Evolutionary conservation across 2,329 filamentous ascomycete genomes (phyloP).

Genomic region (Diaporthe velutina): DNA sequence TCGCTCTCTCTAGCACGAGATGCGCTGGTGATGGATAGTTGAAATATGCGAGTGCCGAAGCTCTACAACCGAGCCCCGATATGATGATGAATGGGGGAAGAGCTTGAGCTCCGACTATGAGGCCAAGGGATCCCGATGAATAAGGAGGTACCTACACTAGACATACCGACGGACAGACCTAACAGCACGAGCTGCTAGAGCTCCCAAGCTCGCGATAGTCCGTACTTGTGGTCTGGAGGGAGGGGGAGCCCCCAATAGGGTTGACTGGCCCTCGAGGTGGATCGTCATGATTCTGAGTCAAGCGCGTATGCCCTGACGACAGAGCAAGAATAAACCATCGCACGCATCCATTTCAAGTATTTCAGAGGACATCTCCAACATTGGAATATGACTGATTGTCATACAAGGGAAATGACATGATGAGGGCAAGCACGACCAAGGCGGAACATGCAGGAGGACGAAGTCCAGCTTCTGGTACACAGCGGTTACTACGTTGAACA

Average conservation of each 20-base stretch:
- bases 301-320: neutral
- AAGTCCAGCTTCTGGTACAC: neutral
- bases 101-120: neutral
- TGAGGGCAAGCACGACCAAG: neutral
- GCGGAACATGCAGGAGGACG: neutral
- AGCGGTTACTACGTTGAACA: neutral
- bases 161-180: neutral
- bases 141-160: neutral
- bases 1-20: neutral
- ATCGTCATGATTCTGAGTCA: slow-evolving; percentile 23
- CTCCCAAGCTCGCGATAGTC: slow-evolving; percentile 21
- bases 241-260: neutral
- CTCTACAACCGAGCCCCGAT: neutral
- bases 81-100: neutral
- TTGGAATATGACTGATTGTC: neutral
- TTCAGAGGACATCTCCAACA: neutral
- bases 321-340: neutral
- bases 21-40: neutral
- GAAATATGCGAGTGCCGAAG: neutral
- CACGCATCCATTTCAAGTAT: neutral
- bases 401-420: neutral
- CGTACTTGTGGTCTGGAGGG: neutral
- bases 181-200: slow-evolving; percentile 3
- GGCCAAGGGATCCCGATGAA: neutral
- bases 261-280: neutral